Evolutionary conservation across 371 early-diverging fungal genomes (phyloP).

Genomic region (Mitosporidium daphniae): DNA sequence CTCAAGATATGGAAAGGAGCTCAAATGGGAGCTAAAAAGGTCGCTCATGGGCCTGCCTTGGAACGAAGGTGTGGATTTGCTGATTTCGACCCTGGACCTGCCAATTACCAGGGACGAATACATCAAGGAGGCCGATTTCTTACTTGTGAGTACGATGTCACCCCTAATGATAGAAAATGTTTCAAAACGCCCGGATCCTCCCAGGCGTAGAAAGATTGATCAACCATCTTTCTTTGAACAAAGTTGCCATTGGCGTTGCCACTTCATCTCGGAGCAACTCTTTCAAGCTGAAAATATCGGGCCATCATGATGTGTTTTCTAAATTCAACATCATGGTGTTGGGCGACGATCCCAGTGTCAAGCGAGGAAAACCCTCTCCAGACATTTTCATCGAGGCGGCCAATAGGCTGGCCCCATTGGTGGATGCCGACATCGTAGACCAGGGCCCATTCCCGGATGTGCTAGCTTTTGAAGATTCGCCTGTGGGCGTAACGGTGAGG

Average conservation of each 20-base stretch:
- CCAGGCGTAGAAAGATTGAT: too few species aligned
- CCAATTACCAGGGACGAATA: too few species aligned
- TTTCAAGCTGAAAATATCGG: conserved; percentile 25
- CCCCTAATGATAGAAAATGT: too few species aligned
- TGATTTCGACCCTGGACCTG: too few species aligned
- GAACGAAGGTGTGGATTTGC: too few species aligned
- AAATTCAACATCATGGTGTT: conserved; percentile 29
- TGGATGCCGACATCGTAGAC: too few species aligned
- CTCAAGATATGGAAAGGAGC: neutral
- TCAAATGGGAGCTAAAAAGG: conserved; percentile 1
- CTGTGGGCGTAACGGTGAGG: conserved; percentile 18
- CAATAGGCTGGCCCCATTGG: conserved; percentile 7
- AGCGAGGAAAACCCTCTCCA: conserved; percentile 43
- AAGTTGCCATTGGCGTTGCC: too few species aligned
- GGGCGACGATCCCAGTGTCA: conserved; percentile 38
- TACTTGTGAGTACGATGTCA: too few species aligned
- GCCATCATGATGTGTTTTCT: conserved; percentile 24
- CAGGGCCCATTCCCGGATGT: conserved; percentile 10
- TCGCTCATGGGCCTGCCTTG: conserved; percentile 1
- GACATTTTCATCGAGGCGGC: conserved; percentile 43
- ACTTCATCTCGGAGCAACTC: conserved; percentile 31
- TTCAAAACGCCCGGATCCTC: too few species aligned
- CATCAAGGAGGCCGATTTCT: too few species aligned
- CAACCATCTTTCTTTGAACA: too few species aligned
- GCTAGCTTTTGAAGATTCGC: conserved; percentile 62